Evolutionary conservation across 495 filamentous ascomycete species (phyloP), one percentile per base, ranked within the genome.

Genomic region (Aspergillus nanangensis): DNA sequence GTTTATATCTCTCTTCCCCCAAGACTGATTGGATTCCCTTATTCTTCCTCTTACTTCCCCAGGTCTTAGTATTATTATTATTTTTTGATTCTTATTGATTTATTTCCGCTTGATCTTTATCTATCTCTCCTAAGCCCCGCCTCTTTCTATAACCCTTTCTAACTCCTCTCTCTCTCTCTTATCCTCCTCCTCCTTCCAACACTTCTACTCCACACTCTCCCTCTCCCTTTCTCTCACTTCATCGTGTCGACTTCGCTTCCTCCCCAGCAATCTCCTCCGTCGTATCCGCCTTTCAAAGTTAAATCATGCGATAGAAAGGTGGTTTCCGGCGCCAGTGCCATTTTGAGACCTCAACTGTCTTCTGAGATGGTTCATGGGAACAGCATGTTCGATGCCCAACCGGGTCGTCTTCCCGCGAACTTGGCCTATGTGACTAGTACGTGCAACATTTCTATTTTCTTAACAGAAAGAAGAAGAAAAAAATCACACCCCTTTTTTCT

Each of bases 331-430:
- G 55, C 50, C 53, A 48, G 44, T 53, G 61, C 48, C 61, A 57
- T 52, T 45, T 50, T 51, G 52, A 55, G 41, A 53, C 53, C 57
- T 58, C 56, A 36, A 48, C 31, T 41, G 34, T 46, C 53, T 17
- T 55, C 56, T 50, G 45, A 47, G 49, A 47, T 55, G 45, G 52
- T 43, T 51, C 51, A 57, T 61, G 55, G 55, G 50, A 58, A 55
- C 63, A 66, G 59, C 52, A 72, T 72, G 68, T 58, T 65, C 58
- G 62, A 65, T 62, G 58, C 55, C 52, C 64, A 65, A 55, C 51
- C 46, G 45, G 64, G 62, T 58, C 54, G 60, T 58, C 50, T 44
- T 50, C 55, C 56, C 19, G 59, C 63, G 15, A 56, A 57, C 51
- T 46, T 60, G 56, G 59, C 61, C 44, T 64, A 61, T 55, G 45